Percentiles rank a stretch among this genome's conserved stretches.
phyloP scores from a whole-genome alignment of 1,139 yeast genomes.

The Spathaspora sp. region DNA sequence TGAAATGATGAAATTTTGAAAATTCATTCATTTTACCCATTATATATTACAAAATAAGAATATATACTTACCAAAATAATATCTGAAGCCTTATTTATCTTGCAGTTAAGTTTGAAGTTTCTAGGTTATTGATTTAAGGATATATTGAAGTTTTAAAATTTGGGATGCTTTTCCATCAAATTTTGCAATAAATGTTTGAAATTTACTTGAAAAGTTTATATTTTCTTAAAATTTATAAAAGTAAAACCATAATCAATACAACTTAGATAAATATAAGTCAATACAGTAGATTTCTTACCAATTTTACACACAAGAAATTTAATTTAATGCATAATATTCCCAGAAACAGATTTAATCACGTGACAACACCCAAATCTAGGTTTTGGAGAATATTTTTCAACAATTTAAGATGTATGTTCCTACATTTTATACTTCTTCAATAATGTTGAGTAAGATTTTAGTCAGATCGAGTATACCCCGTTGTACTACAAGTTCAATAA shows the following conservation, averaged over 20 bases:
- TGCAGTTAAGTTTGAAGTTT: not conserved
- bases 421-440: not conserved
- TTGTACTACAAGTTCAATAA: not conserved
- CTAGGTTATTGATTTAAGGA: not conserved
- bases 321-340: no score
- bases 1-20: no score
- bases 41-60: no score
- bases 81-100: not conserved
- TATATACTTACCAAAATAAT: not conserved
- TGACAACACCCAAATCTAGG: not conserved
- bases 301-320: no score
- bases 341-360: not conserved
- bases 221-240: no score
- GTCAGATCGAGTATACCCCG: not conserved
- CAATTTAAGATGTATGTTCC: not conserved
- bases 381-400: constrained; percentile 1
- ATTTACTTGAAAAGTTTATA: not conserved
- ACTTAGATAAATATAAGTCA: not conserved
- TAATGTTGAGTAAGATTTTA: not conserved
- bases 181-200: not conserved
- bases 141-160: not conserved
- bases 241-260: not conserved
- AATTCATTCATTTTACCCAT: no score
- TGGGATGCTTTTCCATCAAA: not conserved
- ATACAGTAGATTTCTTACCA: no score